phyloP scores from a whole-genome alignment of 495 filamentous ascomycete genomes.

The Penicillium subrubescens region DNA sequence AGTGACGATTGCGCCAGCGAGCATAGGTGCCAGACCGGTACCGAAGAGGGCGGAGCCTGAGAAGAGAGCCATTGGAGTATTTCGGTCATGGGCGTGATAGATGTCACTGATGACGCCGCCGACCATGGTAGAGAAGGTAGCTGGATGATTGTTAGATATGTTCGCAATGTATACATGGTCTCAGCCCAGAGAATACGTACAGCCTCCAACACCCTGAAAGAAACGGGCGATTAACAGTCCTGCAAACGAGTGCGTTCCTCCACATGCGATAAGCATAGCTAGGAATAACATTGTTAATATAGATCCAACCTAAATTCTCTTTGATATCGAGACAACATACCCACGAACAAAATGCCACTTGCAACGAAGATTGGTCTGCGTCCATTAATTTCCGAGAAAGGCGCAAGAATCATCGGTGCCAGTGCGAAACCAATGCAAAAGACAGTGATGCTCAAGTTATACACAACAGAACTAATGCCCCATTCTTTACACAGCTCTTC shows the following conservation, averaged over 20 bases:
- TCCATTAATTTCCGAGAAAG: conserved; percentile 86
- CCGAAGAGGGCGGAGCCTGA: conserved; percentile 74
- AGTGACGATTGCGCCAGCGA: conserved; percentile 69
- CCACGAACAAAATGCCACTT: conserved; percentile 68
- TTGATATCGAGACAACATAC: conserved; percentile 22
- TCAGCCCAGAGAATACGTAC: conserved; percentile 28
- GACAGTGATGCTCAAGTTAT: conserved; percentile 75
- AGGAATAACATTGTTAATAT: conserved; percentile 18
- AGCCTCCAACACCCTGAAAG: conserved; percentile 71
- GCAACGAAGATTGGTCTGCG: conserved; percentile 78
- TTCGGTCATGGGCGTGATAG: conserved; percentile 76
- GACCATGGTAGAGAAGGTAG: conserved; percentile 89
- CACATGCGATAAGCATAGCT: conserved; percentile 73
- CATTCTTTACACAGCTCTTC: conserved; percentile 63
- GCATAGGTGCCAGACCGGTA: conserved; percentile 78
- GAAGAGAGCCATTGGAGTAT: conserved; percentile 90
- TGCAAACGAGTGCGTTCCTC: conserved; percentile 67
- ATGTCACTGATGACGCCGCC: conserved; percentile 91
- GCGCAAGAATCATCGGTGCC: conserved; percentile 88
- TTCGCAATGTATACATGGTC: not conserved
- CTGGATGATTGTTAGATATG: conserved; percentile 7
- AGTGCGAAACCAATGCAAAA: conserved; percentile 84
- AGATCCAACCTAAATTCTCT: not conserved
- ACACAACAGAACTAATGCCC: conserved; percentile 62
- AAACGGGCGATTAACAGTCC: conserved; percentile 80